Conservation (phyloP, 139 green algal species). For the Chlorella sp. region DNA sequence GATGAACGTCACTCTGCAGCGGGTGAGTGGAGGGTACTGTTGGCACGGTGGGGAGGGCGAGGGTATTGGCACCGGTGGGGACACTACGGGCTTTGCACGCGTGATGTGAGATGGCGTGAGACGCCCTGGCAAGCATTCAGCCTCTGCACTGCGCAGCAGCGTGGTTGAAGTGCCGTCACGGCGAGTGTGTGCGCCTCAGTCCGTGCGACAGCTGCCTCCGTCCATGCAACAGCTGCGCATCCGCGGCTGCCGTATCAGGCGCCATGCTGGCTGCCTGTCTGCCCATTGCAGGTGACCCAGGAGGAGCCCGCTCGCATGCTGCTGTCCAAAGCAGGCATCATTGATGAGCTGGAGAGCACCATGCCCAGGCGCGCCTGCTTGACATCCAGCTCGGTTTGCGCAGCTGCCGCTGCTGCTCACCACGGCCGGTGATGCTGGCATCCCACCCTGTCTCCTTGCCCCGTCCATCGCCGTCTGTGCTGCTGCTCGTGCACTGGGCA, state of each 20-base stretch:
- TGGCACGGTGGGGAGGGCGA: neutral
- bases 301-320: neutral
- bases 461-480: neutral
- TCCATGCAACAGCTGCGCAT: neutral
- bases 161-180: too few species aligned
- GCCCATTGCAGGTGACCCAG: neutral
- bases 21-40: neutral
- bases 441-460: neutral
- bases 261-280: neutral
- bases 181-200: too few species aligned
- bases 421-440: neutral
- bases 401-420: neutral
- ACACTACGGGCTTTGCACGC: too few species aligned
- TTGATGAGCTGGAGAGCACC: conserved; percentile 18
- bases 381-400: neutral
- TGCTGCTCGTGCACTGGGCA: too few species aligned
- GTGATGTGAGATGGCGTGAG: too few species aligned
- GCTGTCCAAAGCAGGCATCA: conserved; percentile 3
- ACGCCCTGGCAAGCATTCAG: too few species aligned
- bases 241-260: neutral
- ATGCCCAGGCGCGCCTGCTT: neutral
- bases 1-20: conserved; percentile 38
- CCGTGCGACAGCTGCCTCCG: too few species aligned
- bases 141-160: too few species aligned
- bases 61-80: too few species aligned